Percentiles rank a stretch among this genome's conserved stretches.
These are phyloP conservation scores for Sphaerostilbella broomeana DNA, from an alignment of 2,329 filamentous ascomycete species.

Conservation along the genomic window DNA sequence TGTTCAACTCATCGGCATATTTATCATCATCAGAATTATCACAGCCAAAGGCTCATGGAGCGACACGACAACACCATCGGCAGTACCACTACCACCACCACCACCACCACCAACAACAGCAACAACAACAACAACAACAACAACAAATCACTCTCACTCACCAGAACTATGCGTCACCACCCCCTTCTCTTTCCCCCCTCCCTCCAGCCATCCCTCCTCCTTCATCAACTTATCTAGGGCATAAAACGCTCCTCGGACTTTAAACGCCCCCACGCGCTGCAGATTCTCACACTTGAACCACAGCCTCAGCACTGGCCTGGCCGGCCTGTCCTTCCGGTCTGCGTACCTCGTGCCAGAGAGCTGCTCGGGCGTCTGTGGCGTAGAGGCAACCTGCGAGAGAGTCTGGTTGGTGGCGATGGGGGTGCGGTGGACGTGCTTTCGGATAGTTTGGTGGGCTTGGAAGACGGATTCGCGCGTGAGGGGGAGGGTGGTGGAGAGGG, in stretches of 20 bases:
- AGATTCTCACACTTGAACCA: constrained; percentile 97
- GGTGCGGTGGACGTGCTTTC: constrained; percentile 71
- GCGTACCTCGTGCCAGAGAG: constrained; percentile 51
- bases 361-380: constrained; percentile 50
- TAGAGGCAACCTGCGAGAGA: constrained; percentile 67
- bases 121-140: too few relatives aligned
- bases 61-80: too few relatives aligned
- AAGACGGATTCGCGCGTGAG: constrained; percentile 67
- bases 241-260: constrained; percentile 85
- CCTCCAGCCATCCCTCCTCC: constrained; percentile 55
- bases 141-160: constrained; percentile 30
- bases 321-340: constrained; percentile 48
- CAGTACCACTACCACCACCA: too few relatives aligned
- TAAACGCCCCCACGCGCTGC: constrained; percentile 88
- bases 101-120: too few relatives aligned
- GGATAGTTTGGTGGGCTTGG: constrained; percentile 66
- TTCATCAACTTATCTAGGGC: constrained; percentile 64
- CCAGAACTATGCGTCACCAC: constrained; percentile 89
- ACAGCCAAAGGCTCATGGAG: too few relatives aligned
- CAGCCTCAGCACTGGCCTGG: constrained; percentile 61
- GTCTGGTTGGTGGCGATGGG: constrained; percentile 76
- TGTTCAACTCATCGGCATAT: too few relatives aligned
- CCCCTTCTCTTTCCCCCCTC: constrained; percentile 54
- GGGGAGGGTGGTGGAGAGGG: constrained; percentile 49
- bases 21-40: too few relatives aligned